Base-by-base conservation (phyloP, 768 basidiomycete genomes). In the Daedaleopsis sinensis region DNA sequence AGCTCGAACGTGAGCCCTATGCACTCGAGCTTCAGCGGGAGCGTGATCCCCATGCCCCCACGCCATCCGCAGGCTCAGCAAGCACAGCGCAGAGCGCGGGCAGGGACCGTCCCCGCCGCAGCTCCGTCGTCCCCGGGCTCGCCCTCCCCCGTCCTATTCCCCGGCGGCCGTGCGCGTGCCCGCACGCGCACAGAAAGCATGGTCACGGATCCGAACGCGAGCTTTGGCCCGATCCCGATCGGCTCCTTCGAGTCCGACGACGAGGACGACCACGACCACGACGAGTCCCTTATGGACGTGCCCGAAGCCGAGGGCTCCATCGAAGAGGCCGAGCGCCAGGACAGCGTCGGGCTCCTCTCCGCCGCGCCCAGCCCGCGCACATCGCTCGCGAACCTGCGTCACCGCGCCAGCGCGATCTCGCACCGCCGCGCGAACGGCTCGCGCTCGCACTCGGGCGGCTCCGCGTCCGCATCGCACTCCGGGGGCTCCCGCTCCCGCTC, bases 251-350 rank as follows among this genome's bases (percentile, higher is more conserved):
- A 69, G 47, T 64, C 67, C 44, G 67, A 65, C 19, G 61, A 42
- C n/a, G 63, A 64, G 38, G 50, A 73, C 38, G 67, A 69, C 69
- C 59, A 73, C 38, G 67, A 77, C 67, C 65, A 67, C 46, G 69
- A 70, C 69, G 61, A 70, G 64, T 63, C 68, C 35, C 70, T 74
- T 55, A 68, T 73, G 64, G 76, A 78, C 56, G 68, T 72, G 7
- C 77, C 81, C 8, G 79, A 80, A 59, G 79, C 81, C 19, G 86
- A 85, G 53, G 82, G 81, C 5, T 78, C 79, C 5, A 78, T 84
- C 38, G 84, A 87, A 62, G 87, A 80, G 43, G 84, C 79, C n/a
- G 87, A 88, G 69, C 79, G 80, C 38, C 85, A 86, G 44, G 87
- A 89, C 66, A 78, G 79, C 51, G 82, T 88, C 38, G 87, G 86